A percentile compares a stretch with the other conserved stretches of the same genome.
Evolutionary conservation across 2,329 filamentous ascomycete species (phyloP).

Genomic region (Dactylellina cionopaga): DNA sequence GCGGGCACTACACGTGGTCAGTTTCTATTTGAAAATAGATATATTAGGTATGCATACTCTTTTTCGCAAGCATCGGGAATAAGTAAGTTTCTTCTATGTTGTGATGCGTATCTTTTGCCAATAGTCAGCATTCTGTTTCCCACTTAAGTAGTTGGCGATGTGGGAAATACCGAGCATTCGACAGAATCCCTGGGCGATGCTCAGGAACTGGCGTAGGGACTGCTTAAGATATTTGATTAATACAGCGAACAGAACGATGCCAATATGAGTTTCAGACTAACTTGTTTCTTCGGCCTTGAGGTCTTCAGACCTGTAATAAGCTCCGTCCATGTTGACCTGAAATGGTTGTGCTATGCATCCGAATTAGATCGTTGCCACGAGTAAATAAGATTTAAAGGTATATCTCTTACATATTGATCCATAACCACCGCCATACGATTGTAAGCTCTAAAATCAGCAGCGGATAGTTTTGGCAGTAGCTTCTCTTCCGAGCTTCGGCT

Average conservation of each 20-base stretch:
- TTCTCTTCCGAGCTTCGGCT: slow-evolving; percentile 14
- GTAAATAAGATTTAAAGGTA: background rate
- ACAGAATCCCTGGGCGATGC: slow-evolving; percentile 38
- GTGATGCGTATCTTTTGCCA: slow-evolving; percentile 68
- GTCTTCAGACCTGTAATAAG: slow-evolving; percentile 34
- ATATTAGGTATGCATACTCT: slow-evolving; percentile 56
- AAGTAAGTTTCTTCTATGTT: slow-evolving; percentile 82
- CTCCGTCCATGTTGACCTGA: slow-evolving; percentile 73
- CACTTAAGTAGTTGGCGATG: background rate
- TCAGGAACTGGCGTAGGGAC: slow-evolving; percentile 47
- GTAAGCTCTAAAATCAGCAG: slow-evolving; percentile 74
- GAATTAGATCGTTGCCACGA: slow-evolving; percentile 37
- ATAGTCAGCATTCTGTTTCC: background rate
- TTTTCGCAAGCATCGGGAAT: slow-evolving; percentile 78
- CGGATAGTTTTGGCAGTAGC: slow-evolving; percentile 70
- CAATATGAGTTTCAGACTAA: background rate
- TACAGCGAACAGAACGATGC: slow-evolving; percentile 1
- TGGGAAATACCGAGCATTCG: slow-evolving; percentile 35
- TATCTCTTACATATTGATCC: slow-evolving; percentile 73
- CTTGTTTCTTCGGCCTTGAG: slow-evolving; percentile 45
- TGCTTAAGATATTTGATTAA: slow-evolving; percentile 8
- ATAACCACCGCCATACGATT: slow-evolving; percentile 79
- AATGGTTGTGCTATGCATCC: slow-evolving; percentile 74
- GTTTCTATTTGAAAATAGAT: slow-evolving; percentile 66
- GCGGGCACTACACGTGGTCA: slow-evolving; percentile 48